Conservation (phyloP, 768 basidiomycete species). For the Phlegmacium glaucopus region DNA sequence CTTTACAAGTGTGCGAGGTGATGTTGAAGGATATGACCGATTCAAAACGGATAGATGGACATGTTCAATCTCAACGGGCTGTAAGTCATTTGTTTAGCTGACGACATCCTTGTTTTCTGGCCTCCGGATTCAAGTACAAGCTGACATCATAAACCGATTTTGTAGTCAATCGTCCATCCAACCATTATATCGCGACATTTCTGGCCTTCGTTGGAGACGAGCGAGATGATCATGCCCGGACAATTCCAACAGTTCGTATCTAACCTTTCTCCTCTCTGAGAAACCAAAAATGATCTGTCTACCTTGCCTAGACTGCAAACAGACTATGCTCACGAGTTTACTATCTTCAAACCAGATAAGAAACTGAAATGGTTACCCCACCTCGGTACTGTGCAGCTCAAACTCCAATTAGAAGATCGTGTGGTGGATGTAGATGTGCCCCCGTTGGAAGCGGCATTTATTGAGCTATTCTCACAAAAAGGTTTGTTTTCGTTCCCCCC, state of each 20-base stretch:
- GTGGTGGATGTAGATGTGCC: constrained; percentile 71
- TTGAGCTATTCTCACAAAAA: constrained; percentile 79
- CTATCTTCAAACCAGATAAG: constrained; percentile 90
- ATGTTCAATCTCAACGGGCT: constrained; percentile 69
- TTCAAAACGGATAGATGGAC: constrained; percentile 85
- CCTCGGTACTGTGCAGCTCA: constrained; percentile 79
- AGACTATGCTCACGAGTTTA: constrained; percentile 72
- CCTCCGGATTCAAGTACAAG: too few relatives aligned
- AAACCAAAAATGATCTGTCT: not conserved
- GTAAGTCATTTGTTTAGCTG: constrained; percentile 37
- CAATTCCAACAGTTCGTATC: constrained; percentile 70
- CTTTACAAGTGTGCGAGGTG: constrained; percentile 94
- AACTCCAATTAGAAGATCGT: constrained; percentile 82
- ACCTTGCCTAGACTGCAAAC: constrained; percentile 73
- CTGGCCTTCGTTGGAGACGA: constrained; percentile 85
- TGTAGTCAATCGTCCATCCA: constrained; percentile 74
- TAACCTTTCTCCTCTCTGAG: not conserved
- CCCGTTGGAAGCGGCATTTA: constrained; percentile 89
- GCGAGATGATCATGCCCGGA: constrained; percentile 76
- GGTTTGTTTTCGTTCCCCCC: constrained; percentile 30
- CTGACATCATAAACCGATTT: not conserved
- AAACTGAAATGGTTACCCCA: constrained; percentile 85
- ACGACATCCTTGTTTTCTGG: too few relatives aligned
- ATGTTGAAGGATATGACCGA: constrained; percentile 98
- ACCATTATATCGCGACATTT: constrained; percentile 92